Evolutionary conservation across 495 filamentous ascomycete genomes (phyloP).

Genomic region (Talaromyces ruber): DNA sequence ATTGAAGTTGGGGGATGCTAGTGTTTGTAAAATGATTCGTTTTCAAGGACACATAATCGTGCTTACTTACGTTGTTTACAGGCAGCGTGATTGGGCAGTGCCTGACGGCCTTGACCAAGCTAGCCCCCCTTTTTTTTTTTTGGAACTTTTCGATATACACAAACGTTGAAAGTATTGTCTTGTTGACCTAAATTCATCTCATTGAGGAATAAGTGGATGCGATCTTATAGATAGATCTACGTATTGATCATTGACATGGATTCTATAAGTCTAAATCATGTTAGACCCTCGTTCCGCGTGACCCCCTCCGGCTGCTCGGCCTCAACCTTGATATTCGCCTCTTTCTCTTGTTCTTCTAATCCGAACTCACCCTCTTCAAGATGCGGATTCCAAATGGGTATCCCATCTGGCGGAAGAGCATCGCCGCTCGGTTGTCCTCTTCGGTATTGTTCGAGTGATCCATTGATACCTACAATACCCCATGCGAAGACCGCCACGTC

Average conservation of each 20-base stretch:
- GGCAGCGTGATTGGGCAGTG: background rate
- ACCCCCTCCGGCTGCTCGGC: background rate
- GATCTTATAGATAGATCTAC: background rate
- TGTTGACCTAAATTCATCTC: too few relatives aligned
- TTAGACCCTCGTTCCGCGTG: background rate
- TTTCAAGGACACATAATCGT: background rate
- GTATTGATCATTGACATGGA: background rate
- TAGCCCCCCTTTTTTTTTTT: too few relatives aligned
- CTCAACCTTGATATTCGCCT: background rate
- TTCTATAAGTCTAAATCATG: background rate
- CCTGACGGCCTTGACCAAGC: background rate
- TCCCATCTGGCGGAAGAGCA: conserved; percentile 45
- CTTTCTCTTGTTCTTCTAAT: background rate
- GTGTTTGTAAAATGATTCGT: background rate
- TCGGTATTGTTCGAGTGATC: conserved; percentile 55
- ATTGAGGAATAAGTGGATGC: background rate
- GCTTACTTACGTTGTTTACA: background rate
- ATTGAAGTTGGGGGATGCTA: background rate
- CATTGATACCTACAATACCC: conserved; percentile 76
- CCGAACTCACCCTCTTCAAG: background rate
- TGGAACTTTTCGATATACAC: too few relatives aligned
- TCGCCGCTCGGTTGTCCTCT: conserved; percentile 53
- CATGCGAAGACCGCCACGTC: conserved; percentile 81
- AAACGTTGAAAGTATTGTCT: too few relatives aligned
- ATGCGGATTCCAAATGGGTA: conserved; percentile 45